phyloP scores from a whole-genome alignment of 345 rosid species.

The Syzygium aqueum region DNA sequence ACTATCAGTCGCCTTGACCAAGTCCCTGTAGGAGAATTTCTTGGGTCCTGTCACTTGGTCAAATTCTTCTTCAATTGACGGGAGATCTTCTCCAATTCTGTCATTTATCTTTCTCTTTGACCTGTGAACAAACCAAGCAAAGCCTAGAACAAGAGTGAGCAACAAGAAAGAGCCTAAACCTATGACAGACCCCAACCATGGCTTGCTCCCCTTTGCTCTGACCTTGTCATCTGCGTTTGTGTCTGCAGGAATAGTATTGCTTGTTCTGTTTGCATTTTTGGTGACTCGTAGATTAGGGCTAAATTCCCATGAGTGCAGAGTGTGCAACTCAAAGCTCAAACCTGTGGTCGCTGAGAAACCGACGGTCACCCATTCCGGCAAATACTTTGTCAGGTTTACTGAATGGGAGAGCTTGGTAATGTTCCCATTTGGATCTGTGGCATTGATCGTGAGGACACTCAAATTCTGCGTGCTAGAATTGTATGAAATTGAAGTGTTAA shows the following conservation, averaged over 20 bases:
- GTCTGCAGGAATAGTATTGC: neutral
- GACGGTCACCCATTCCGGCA: slow-evolving; percentile 12
- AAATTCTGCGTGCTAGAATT: neutral
- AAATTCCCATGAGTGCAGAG: slow-evolving; percentile 8
- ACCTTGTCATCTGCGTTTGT: neutral
- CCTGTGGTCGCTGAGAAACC: slow-evolving; percentile 13
- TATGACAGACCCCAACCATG: neutral
- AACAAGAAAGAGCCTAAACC: neutral
- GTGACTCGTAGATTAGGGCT: neutral
- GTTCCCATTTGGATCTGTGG: neutral
- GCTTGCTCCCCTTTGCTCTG: neutral
- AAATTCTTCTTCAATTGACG: neutral
- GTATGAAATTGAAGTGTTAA: neutral
- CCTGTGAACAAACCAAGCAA: neutral
- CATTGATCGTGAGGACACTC: neutral
- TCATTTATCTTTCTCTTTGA: neutral
- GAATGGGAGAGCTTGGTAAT: neutral
- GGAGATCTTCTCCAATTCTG: neutral
- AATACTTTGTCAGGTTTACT: neutral
- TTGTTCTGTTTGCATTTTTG: neutral
- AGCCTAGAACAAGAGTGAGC: neutral
- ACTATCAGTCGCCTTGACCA: neutral
- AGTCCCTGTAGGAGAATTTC: neutral
- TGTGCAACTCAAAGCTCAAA: neutral
- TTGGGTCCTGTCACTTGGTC: neutral